phyloP scores from a whole-genome alignment of 192 early-diverging fungal genomes.

The Gigaspora rosea region DNA sequence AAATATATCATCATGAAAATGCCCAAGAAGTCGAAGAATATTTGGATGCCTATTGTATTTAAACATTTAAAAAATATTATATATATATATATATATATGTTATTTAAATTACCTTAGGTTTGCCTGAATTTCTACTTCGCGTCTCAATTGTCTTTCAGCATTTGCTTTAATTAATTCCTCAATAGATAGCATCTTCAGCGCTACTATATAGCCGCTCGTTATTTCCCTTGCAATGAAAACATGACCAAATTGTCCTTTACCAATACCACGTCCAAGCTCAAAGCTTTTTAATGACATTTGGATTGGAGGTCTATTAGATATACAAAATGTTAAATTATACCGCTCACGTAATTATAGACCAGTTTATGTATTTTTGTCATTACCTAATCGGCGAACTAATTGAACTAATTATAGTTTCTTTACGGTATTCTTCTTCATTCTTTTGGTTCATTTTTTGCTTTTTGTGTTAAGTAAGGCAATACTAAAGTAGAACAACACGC shows the following conservation, averaged over 20 bases:
- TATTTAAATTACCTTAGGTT: constrained; percentile 70
- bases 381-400: too few relatives aligned
- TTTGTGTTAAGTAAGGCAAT: too few relatives aligned
- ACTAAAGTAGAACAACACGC: too few relatives aligned
- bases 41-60: constrained; percentile 63
- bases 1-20: constrained; percentile 92
- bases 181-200: constrained; percentile 92
- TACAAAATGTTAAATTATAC: too few relatives aligned
- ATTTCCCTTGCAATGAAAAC: constrained; percentile 93
- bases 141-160: constrained; percentile 86
- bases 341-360: too few relatives aligned
- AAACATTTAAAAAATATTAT: too few relatives aligned
- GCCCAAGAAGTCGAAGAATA: constrained; percentile 92
- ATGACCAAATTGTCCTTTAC: constrained; percentile 95
- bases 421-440: too few relatives aligned
- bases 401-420: too few relatives aligned
- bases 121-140: constrained; percentile 52
- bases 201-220: constrained; percentile 82
- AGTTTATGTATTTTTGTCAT: too few relatives aligned
- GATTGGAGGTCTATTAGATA: not conserved
- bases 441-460: too few relatives aligned
- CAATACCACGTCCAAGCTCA: constrained; percentile 85
- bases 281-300: constrained; percentile 62
- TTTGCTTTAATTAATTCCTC: constrained; percentile 70
- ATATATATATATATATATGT: not conserved